These are phyloP conservation scores for Colletotrichum sp. DNA, from an alignment of 2,329 filamentous ascomycete species.

Conservation along the genomic window DNA sequence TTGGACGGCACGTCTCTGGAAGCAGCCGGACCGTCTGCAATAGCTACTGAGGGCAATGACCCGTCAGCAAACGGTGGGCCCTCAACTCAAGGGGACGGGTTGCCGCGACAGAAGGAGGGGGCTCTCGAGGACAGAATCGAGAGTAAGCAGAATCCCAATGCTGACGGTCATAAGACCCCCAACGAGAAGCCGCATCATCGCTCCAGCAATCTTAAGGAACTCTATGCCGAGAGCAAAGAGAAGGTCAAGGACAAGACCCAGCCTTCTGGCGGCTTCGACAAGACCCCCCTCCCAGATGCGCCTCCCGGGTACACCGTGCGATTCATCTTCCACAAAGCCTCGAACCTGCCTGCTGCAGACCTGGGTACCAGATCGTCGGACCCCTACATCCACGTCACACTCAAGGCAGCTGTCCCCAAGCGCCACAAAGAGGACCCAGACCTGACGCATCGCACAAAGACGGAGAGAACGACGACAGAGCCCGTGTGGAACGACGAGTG, in stretches of 20 bases:
- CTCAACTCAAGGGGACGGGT: not conserved
- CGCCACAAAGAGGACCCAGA: constrained; percentile 87
- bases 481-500: constrained; percentile 86
- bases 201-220: constrained; percentile 33
- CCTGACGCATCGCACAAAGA: constrained; percentile 76
- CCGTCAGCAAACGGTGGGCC: constrained; percentile 18
- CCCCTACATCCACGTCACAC: constrained; percentile 80
- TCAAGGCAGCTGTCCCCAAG: constrained; percentile 72
- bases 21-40: not conserved
- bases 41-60: not conserved
- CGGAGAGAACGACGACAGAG: constrained; percentile 72
- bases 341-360: constrained; percentile 84
- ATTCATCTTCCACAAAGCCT: constrained; percentile 82
- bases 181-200: constrained; percentile 22
- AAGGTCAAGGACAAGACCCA: constrained; percentile 44
- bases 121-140: constrained; percentile 14
- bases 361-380: constrained; percentile 80
- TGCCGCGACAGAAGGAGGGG: not conserved
- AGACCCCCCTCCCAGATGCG: constrained; percentile 75
- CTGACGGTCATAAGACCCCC: constrained; percentile 16
- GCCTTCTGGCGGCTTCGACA: constrained; percentile 80
- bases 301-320: constrained; percentile 83
- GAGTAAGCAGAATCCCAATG: constrained; percentile 14
- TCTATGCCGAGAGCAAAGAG: constrained; percentile 39
- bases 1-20: not conserved